Conservation (phyloP, 495 filamentous ascomycete species). For the Cercophora sp. region DNA sequence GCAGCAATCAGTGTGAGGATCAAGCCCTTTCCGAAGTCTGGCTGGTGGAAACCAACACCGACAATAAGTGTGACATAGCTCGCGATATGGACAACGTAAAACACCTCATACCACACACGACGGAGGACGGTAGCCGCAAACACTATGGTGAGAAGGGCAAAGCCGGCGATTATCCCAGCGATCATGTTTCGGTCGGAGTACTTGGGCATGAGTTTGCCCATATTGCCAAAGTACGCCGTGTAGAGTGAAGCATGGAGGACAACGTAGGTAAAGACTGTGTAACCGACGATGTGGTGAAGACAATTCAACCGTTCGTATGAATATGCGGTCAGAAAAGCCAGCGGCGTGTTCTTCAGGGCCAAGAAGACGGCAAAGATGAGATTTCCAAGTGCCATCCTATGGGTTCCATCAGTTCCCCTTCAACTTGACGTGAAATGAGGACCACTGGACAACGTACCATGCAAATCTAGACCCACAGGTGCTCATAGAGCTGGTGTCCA, state of each 20-base stretch:
- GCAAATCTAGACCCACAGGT: slow-evolving; percentile 42
- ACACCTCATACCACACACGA: slow-evolving; percentile 52
- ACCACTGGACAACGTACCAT: slow-evolving; percentile 52
- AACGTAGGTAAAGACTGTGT: slow-evolving; percentile 44
- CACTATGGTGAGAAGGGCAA: slow-evolving; percentile 40
- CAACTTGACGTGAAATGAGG: too few species aligned
- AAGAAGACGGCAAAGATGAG: slow-evolving; percentile 55
- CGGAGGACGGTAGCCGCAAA: slow-evolving; percentile 43
- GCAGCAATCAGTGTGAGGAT: slow-evolving; percentile 44
- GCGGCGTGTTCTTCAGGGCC: slow-evolving; percentile 57
- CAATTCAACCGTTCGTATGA: slow-evolving; percentile 60
- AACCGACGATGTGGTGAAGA: slow-evolving; percentile 56
- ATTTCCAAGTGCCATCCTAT: slow-evolving; percentile 53
- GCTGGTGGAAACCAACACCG: slow-evolving; percentile 51
- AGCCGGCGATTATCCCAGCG: slow-evolving; percentile 46
- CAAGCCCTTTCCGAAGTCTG: slow-evolving; percentile 37
- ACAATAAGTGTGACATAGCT: slow-evolving; percentile 50
- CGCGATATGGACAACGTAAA: slow-evolving; percentile 53
- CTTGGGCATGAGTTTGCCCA: slow-evolving; percentile 19
- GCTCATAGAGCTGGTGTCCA: slow-evolving; percentile 31
- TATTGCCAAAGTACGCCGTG: slow-evolving; percentile 33
- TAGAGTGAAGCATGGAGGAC: slow-evolving; percentile 45
- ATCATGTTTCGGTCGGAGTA: slow-evolving; percentile 26
- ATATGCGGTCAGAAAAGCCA: slow-evolving; percentile 52
- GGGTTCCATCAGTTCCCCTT: slow-evolving; percentile 2